These are phyloP conservation scores for Ceratonia siliqua DNA, from an alignment of 306 rosid species.

Conservation along the genomic window DNA sequence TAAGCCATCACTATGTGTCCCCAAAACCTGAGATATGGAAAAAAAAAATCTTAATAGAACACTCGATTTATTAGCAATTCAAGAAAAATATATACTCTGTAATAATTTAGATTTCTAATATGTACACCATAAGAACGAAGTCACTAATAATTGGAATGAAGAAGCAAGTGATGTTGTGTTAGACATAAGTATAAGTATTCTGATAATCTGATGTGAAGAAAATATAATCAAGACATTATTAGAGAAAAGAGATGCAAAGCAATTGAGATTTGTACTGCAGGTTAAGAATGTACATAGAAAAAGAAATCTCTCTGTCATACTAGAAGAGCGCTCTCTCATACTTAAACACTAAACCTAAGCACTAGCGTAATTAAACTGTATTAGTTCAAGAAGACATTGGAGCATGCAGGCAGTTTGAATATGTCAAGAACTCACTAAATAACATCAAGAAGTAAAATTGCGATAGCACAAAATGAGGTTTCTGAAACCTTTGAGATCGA, in stretches of 20 bases:
- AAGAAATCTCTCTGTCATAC: background rate
- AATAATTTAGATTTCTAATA: slow-evolving; percentile 9
- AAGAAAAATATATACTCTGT: background rate
- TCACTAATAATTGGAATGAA: background rate
- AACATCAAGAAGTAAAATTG: slow-evolving; percentile 24
- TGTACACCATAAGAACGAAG: slow-evolving; percentile 13
- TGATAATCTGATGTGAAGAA: slow-evolving; percentile 13
- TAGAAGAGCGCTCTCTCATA: background rate
- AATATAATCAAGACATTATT: background rate
- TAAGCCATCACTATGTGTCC: slow-evolving; percentile 79
- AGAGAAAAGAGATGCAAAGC: slow-evolving; percentile 27
- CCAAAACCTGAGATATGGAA: slow-evolving; percentile 69
- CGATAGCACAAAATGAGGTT: slow-evolving; percentile 24
- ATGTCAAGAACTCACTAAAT: slow-evolving; percentile 19
- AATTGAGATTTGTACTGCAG: slow-evolving; percentile 12
- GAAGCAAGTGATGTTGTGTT: slow-evolving; percentile 1
- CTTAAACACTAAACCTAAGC: slow-evolving; percentile 5
- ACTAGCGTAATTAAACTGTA: slow-evolving; percentile 13
- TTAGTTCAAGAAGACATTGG: slow-evolving; percentile 12
- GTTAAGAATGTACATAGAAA: slow-evolving; percentile 9
- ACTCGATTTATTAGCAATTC: slow-evolving; percentile 12
- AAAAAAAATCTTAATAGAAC: slow-evolving; percentile 13
- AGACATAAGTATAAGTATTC: background rate
- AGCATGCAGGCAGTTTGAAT: background rate
- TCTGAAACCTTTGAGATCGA: slow-evolving; percentile 61